phyloP scores from a whole-genome alignment of 306 rosid genomes.

The Quercus suber region DNA sequence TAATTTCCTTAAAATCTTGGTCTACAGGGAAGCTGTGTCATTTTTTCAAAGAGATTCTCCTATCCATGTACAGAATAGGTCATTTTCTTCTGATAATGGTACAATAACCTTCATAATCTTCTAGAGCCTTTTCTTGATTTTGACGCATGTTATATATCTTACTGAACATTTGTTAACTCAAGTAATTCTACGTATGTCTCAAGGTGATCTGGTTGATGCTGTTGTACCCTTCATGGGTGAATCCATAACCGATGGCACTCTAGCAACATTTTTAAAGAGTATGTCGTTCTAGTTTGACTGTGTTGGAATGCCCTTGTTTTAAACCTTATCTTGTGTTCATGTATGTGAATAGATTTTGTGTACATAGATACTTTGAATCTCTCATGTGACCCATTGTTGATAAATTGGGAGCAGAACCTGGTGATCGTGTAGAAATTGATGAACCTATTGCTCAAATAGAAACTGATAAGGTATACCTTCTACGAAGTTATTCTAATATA shows the following conservation, averaged over 20 bases:
- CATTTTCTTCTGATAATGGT: slow-evolving; percentile 56
- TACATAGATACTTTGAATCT: slow-evolving; percentile 6
- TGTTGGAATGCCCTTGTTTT: neutral
- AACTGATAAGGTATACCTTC: slow-evolving; percentile 49
- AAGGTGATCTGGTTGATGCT: slow-evolving; percentile 56
- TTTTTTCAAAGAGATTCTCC: slow-evolving; percentile 25
- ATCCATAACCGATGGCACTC: slow-evolving; percentile 60
- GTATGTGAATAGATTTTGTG: neutral
- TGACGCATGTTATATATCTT: neutral
- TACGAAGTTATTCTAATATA: neutral
- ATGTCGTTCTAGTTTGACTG: slow-evolving; percentile 20
- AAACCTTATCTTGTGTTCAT: slow-evolving; percentile 1
- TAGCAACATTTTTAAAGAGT: slow-evolving; percentile 57
- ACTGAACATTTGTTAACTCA: slow-evolving; percentile 1
- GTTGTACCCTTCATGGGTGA: slow-evolving; percentile 71
- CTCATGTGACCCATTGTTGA: slow-evolving; percentile 19
- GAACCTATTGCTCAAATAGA: slow-evolving; percentile 68
- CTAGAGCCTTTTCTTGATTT: neutral
- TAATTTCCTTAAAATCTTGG: neutral
- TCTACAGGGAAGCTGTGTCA: slow-evolving; percentile 23
- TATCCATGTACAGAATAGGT: slow-evolving; percentile 21
- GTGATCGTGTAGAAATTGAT: slow-evolving; percentile 52
- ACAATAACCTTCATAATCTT: slow-evolving; percentile 1
- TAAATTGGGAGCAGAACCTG: slow-evolving; percentile 44
- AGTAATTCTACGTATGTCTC: neutral